These are phyloP conservation scores for Phytomonas sp. DNA, from an alignment of 208 protist genomes.

Conservation along the genomic window DNA sequence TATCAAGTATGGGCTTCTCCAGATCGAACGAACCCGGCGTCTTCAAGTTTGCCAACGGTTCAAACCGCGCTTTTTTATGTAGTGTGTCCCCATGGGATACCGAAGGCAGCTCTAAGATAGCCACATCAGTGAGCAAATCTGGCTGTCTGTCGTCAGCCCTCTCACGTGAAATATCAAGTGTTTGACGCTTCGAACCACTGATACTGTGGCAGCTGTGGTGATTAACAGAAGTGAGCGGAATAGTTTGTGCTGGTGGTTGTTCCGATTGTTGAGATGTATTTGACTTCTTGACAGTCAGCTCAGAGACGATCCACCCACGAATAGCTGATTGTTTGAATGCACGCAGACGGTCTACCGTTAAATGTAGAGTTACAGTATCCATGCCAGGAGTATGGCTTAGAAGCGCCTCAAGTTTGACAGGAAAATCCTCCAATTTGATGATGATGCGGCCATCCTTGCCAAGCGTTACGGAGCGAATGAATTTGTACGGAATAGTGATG, in stretches of 20 bases:
- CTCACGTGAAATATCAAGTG: background rate
- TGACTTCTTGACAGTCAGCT: conserved; percentile 39
- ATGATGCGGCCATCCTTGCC: conserved; percentile 71
- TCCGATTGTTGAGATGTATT: background rate
- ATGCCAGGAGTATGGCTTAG: conserved; percentile 66
- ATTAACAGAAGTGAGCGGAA: background rate
- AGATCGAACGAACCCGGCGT: background rate
- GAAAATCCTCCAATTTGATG: conserved; percentile 75
- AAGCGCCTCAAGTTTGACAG: conserved; percentile 70
- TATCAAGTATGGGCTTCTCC: background rate
- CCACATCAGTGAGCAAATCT: background rate
- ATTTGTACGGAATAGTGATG: conserved; percentile 76
- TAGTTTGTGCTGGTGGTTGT: background rate
- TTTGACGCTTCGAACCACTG: background rate
- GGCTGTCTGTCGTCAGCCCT: background rate
- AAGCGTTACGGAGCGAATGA: conserved; percentile 75
- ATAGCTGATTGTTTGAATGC: conserved; percentile 73
- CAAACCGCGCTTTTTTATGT: background rate
- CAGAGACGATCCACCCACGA: conserved; percentile 67
- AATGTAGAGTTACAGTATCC: conserved; percentile 69
- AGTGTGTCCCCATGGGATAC: background rate
- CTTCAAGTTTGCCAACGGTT: background rate
- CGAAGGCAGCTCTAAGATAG: background rate
- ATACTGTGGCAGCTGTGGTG: background rate
- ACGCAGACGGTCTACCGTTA: conserved; percentile 39